These are phyloP conservation scores for Yamadazyma tumulicola DNA, from an alignment of 805 yeast genomes.

Conservation along the genomic window DNA sequence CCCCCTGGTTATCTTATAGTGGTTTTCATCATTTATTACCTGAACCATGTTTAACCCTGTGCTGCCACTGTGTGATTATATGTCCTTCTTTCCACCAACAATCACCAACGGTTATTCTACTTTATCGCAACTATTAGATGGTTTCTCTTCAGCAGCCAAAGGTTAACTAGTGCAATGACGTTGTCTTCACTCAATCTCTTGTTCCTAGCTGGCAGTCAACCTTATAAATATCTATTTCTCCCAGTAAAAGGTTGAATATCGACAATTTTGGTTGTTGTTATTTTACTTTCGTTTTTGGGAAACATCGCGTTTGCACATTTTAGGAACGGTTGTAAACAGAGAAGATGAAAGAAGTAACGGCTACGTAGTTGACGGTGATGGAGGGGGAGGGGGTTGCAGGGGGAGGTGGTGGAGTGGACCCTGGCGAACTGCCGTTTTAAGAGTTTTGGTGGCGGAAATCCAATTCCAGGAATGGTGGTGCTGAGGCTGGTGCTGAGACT, in stretches of 20 bases:
- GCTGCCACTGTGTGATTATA: background rate
- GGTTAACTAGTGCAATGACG: too few species aligned
- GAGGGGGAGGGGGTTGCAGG: conserved; percentile 1
- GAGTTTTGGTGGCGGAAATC: too few species aligned
- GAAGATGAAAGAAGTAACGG: background rate
- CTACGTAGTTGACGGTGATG: background rate
- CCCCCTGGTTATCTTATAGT: conserved; percentile 29
- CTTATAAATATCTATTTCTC: too few species aligned
- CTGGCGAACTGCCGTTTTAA: background rate
- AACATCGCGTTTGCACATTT: conserved; percentile 7
- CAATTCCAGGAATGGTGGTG: too few species aligned
- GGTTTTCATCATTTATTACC: conserved; percentile 37
- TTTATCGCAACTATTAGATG: too few species aligned
- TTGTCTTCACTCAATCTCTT: too few species aligned
- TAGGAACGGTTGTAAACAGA: conserved; percentile 12
- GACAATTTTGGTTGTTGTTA: background rate
- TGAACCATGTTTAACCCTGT: conserved; percentile 13
- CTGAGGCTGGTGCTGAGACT: too few species aligned
- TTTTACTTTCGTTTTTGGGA: background rate
- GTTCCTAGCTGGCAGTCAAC: too few species aligned
- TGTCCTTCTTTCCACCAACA: background rate
- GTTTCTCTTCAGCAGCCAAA: too few species aligned
- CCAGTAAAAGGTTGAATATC: too few species aligned
- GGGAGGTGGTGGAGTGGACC: background rate
- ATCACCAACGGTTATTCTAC: too few species aligned